Evolutionary conservation across 768 basidiomycete species (phyloP), one percentile per base, ranked within the genome.

Genomic region (Collybiopsis confluens): DNA sequence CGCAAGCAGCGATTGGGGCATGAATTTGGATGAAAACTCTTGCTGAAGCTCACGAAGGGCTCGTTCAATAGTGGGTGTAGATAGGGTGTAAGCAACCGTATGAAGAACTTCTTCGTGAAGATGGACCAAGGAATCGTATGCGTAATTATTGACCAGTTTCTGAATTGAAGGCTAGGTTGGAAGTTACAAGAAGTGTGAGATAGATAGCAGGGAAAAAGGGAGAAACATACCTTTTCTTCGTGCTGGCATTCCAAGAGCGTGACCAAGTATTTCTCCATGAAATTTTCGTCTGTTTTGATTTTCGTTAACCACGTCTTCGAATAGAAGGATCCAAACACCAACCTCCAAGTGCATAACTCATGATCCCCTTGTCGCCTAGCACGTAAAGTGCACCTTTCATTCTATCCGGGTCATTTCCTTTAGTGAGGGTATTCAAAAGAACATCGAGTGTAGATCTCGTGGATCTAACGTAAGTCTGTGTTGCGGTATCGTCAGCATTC

Each of bases 311-410:
- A 6, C 6, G 26, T 3, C 21, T 15, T 7, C 21, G 27, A 18
- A 9, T 38, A 10, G 58, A 43, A 15, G n/a, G 16, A 26, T 33
- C 26, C 44, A 56, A 51, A 21, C 42, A 60, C 78, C 63, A 69
- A 83, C 87, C 86, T 37, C 78, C 74, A 46, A 91, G 75, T 18
- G 87, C 83, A 68, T 89, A 88, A 58, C 35, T 50, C 80, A 41
- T 57, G 51, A 77, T 84, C 27, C 80, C 84, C 67, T 87, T 88
- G 61, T 86, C 84, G 71, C 83, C 83, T 9, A 91, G 68, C 18
- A 90, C 75, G 64, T 93, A 94, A 37, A 96, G 73, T 16, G 92
- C 92, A 7, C 96, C 96, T 71, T 98, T 98, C 85, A 97, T 95
- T 23, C 88, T 79, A 68, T 98, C 94, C 9, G 92, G 88, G 63